Evolutionary conservation across 345 rosid species (phyloP).

Genomic region (Eucalyptus guilfoylei): DNA sequence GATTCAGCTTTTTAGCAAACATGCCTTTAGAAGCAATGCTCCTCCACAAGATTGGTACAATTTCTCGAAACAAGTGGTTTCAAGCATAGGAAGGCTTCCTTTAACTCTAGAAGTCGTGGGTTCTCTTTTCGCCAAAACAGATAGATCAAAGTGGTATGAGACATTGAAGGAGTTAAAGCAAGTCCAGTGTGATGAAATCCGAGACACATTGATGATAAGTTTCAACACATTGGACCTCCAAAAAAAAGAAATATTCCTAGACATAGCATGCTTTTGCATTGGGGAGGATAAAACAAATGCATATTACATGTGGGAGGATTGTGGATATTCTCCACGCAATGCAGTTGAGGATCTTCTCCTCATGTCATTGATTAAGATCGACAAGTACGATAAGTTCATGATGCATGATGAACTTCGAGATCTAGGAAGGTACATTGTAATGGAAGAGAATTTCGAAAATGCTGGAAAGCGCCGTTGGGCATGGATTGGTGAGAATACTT

Average conservation of each 20-base stretch:
- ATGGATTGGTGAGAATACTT: neutral
- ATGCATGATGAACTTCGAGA: neutral
- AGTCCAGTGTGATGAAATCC: fast-evolving
- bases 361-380: neutral
- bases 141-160: neutral
- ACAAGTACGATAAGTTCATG: fast-evolving
- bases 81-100: neutral
- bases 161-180: neutral
- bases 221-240: neutral
- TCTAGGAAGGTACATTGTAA: neutral
- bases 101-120: neutral
- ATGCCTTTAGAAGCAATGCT: neutral
- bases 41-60: fast-evolving
- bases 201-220: neutral
- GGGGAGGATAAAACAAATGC: neutral
- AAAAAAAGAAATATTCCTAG: neutral
- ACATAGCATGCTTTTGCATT: neutral
- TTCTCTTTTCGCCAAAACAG: fast-evolving
- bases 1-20: neutral
- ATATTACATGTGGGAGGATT: too few relatives aligned
- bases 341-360: neutral
- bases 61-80: neutral
- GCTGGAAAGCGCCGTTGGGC: neutral
- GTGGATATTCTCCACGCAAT: neutral
- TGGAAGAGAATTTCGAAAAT: neutral